A percentile compares a stretch with the other conserved stretches of the same genome.
These are phyloP conservation scores for Croton setiger DNA, from an alignment of 441 rosid species.

Conservation along the genomic window DNA sequence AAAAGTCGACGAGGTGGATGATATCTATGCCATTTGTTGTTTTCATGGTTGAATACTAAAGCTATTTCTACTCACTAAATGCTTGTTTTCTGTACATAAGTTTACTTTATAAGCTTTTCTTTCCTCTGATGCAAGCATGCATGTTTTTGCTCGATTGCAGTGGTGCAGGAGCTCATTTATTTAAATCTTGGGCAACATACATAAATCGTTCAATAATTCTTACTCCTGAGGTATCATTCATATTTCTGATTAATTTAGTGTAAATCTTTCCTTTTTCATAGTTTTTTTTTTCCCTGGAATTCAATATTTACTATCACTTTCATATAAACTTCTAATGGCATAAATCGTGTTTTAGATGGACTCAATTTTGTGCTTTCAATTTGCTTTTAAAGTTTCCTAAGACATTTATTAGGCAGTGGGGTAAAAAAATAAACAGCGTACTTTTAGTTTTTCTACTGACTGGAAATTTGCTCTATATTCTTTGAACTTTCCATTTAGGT, in stretches of 20 bases:
- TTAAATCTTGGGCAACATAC: constrained; percentile 77
- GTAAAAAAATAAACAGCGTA: not conserved
- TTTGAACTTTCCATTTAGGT: not conserved
- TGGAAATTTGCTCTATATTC: not conserved
- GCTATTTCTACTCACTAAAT: too few relatives aligned
- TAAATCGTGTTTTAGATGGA: not conserved
- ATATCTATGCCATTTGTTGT: constrained; percentile 1
- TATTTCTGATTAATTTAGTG: constrained; percentile 1
- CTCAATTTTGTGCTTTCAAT: too few relatives aligned
- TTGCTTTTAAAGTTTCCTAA: not conserved
- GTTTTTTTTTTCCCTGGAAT: not conserved
- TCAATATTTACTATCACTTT: not conserved
- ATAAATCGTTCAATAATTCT: constrained; percentile 86
- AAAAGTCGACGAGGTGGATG: not conserved
- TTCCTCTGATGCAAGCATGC: not conserved
- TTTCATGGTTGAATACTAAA: not conserved
- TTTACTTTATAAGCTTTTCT: not conserved
- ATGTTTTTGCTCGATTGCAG: constrained; percentile 32
- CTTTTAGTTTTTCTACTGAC: not conserved
- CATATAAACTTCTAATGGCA: not conserved
- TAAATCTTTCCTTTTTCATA: not conserved
- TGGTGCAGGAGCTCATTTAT: constrained; percentile 96
- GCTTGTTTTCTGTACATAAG: not conserved
- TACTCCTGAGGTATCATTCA: constrained; percentile 78
- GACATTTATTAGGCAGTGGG: not conserved